Base-by-base conservation (phyloP, 305 asterid species). In the Solanum hybrid region DNA sequence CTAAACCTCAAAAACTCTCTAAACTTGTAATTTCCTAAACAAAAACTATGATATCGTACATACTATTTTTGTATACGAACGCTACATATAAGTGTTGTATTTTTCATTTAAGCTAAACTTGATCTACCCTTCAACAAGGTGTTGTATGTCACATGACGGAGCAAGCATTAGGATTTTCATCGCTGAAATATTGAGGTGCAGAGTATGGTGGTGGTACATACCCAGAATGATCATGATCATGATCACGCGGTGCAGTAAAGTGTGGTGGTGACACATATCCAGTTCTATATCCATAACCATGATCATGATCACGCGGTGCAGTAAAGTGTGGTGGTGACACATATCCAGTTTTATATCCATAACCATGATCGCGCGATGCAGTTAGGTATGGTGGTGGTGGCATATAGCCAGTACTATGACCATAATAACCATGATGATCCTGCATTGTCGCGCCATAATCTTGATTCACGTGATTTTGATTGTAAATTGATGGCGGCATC, bases 151-250 rank as follows among this genome's bases (percentile, higher is more conserved):
- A 96, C 99, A 96, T 96, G 80, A 97, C 92, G 6, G 92, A 93
- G 91, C 99, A 97, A 90, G 95, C 98, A 71, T 97, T 92, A 12
- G 99, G 98, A 89, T 97, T 95, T 88, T 97, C 99, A 4, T 97
- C 99, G 89, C 98, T 96, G 71, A 97, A 96, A 94, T 92, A 94
- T 22, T 90, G 95, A 64, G 90, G 91, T 24, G 94, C 29, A 91
- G 93, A 10, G 77, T 93, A 95, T 4, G 94, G 95, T 4, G 90
- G 92, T 3, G 92, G 90, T 35, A 89, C 89, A 86, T 86, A 71
- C 78, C 89, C 35, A n/a, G n/a, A n/a, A n/a, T n/a, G n/a, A n/a
- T n/a, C n/a, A n/a, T n/a, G n/a, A n/a, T n/a, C n/a, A n/a, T n/a
- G n/a, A n/a, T n/a, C n/a, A n/a, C n/a, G n/a, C n/a, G n/a, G n/a